Percentiles rank a stretch among this genome's conserved stretches.
Evolutionary conservation across 352 stramenopile species (phyloP).

Genomic region (Phytopythium ostracodes): DNA sequence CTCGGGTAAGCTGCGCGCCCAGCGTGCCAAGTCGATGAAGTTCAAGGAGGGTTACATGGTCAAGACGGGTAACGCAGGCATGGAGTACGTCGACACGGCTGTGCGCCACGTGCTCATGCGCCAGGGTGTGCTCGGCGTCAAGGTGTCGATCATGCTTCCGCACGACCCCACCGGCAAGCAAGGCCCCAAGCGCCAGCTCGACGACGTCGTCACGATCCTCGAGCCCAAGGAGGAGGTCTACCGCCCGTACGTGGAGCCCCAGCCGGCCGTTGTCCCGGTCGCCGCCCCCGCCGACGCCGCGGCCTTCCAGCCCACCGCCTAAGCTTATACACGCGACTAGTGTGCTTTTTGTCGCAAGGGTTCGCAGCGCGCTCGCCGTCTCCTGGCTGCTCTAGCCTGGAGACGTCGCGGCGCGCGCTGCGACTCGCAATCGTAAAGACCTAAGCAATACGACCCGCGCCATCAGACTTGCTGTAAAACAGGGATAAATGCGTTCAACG

Average conservation of each 20-base stretch:
- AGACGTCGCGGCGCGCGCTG: too few relatives aligned
- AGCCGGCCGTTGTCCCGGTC: constrained; percentile 39
- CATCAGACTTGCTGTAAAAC: constrained; percentile 9
- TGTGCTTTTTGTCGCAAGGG: neutral
- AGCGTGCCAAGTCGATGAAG: constrained; percentile 99
- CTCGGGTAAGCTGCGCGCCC: constrained; percentile 98
- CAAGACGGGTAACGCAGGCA: constrained; percentile 98
- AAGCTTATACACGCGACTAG: constrained; percentile 19
- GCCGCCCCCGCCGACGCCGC: constrained; percentile 21
- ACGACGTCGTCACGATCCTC: constrained; percentile 99
- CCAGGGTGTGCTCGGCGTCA: constrained; percentile 99
- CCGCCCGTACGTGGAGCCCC: constrained; percentile 80
- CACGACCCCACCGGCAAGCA: constrained; percentile 97
- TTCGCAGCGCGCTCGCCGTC: neutral
- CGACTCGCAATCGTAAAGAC: neutral
- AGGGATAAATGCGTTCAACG: neutral
- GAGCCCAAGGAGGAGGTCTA: constrained; percentile 97
- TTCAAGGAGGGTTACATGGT: constrained; percentile 99
- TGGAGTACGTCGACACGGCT: constrained; percentile 98
- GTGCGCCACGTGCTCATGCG: constrained; percentile 99
- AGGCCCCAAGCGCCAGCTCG: constrained; percentile 96
- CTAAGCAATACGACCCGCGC: constrained; percentile 3
- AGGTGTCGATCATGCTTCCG: constrained; percentile 99
- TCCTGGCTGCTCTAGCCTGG: too few relatives aligned
- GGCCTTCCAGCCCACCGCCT: constrained; percentile 51